Conservation (phyloP, 1,139 yeast genomes). For the Debaryomycetaceae sp. region DNA sequence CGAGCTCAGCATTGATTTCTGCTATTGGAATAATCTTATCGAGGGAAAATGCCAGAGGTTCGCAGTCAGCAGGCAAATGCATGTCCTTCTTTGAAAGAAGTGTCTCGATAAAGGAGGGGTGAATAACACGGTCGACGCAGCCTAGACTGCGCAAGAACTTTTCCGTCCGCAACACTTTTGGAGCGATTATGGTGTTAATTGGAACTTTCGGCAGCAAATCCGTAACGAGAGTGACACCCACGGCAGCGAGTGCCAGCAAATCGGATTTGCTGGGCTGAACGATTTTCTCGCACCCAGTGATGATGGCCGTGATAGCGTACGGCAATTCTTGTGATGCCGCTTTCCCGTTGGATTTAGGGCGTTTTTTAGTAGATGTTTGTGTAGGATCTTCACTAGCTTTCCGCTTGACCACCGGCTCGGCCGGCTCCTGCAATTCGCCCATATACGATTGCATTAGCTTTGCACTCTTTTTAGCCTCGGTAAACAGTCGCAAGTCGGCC, state of each 20-base stretch:
- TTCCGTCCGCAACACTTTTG: slow-evolving; percentile 71
- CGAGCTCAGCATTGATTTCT: slow-evolving; percentile 25
- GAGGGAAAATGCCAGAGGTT: slow-evolving; percentile 22
- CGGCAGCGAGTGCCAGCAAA: slow-evolving; percentile 12
- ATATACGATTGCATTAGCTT: slow-evolving; percentile 28
- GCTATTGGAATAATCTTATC: slow-evolving; percentile 21
- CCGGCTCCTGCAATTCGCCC: slow-evolving; percentile 18
- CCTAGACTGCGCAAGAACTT: slow-evolving; percentile 53
- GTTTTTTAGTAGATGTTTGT: slow-evolving; percentile 1
- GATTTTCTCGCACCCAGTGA: slow-evolving; percentile 54
- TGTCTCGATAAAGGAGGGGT: slow-evolving; percentile 29
- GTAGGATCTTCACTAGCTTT: slow-evolving; percentile 5
- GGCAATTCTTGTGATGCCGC: background rate
- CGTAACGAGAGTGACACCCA: slow-evolving; percentile 33
- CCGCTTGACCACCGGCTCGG: background rate
- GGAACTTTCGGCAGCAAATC: slow-evolving; percentile 15
- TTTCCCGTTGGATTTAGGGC: background rate
- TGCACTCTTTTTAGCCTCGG: slow-evolving; percentile 31
- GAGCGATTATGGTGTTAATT: slow-evolving; percentile 55
- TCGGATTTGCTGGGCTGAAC: slow-evolving; percentile 28
- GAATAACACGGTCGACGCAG: slow-evolving; percentile 28
- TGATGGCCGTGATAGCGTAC: slow-evolving; percentile 19
- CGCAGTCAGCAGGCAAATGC: slow-evolving; percentile 11
- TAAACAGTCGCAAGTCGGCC: slow-evolving; percentile 53
- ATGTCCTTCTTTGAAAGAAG: slow-evolving; percentile 18